phyloP scores from a whole-genome alignment of 179 eudicot species.

The Beta macrorhiza region DNA sequence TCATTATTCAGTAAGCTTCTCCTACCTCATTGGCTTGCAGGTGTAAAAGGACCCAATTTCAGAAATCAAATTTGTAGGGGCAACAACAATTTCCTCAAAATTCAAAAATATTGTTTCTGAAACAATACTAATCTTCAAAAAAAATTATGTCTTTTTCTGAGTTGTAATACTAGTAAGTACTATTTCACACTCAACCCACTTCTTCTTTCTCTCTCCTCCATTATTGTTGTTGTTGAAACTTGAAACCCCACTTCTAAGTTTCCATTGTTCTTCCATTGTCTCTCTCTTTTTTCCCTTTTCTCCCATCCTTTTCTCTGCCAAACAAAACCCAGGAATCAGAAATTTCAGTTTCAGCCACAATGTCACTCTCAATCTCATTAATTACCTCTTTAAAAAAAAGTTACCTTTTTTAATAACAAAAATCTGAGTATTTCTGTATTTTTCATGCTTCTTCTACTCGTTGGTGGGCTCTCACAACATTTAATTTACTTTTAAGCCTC shows the following conservation, averaged over 20 bases:
- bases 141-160: slow-evolving; percentile 27
- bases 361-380: slow-evolving; percentile 25
- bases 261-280: too few relatives aligned
- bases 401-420: slow-evolving; percentile 14
- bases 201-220: neutral
- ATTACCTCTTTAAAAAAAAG: slow-evolving; percentile 7
- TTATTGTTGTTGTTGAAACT: too few relatives aligned
- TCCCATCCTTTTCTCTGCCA: slow-evolving; percentile 21
- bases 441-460: slow-evolving; percentile 15
- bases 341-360: slow-evolving; percentile 16
- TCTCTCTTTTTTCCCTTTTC: neutral
- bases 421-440: slow-evolving; percentile 13
- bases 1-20: slow-evolving; percentile 18
- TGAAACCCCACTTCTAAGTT: slow-evolving; percentile 18
- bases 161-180: slow-evolving; percentile 1
- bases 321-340: slow-evolving; percentile 25
- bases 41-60: slow-evolving; percentile 1
- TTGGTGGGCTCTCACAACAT: slow-evolving; percentile 1
- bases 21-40: slow-evolving; percentile 22
- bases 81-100: slow-evolving; percentile 10
- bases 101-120: neutral
- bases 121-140: slow-evolving; percentile 7
- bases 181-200: neutral
- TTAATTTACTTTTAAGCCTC: slow-evolving; percentile 14
- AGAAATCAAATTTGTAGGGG: neutral